Evolutionary conservation across 2,329 filamentous ascomycete species (phyloP).

Genomic region (Apiospora pterosperma): DNA sequence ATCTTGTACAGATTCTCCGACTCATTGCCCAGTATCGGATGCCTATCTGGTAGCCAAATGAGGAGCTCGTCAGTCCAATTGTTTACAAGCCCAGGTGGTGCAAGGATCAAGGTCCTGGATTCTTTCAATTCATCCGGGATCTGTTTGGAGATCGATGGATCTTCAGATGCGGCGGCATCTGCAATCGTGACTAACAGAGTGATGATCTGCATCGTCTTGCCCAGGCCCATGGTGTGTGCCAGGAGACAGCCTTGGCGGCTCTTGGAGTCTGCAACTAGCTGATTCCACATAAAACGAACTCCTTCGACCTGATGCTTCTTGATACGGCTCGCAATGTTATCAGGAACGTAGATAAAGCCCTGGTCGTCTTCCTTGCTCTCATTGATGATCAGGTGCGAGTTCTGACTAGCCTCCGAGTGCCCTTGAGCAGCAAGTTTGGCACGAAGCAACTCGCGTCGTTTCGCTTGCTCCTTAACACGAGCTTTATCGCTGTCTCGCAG

Average conservation of each 20-base stretch:
- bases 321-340: slow-evolving; percentile 60
- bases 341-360: slow-evolving; percentile 61
- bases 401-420: slow-evolving; percentile 35
- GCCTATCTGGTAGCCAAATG: slow-evolving; percentile 59
- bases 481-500: slow-evolving; percentile 53
- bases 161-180: slow-evolving; percentile 58
- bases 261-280: slow-evolving; percentile 61
- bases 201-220: slow-evolving; percentile 90
- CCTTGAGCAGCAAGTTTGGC: slow-evolving; percentile 38
- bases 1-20: slow-evolving; percentile 49
- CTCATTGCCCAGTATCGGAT: background rate
- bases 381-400: slow-evolving; percentile 61
- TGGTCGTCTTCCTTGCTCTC: slow-evolving; percentile 58
- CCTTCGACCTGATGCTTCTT: slow-evolving; percentile 80
- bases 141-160: slow-evolving; percentile 57
- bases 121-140: slow-evolving; percentile 63
- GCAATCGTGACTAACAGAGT: slow-evolving; percentile 75
- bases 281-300: slow-evolving; percentile 85
- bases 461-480: slow-evolving; percentile 52
- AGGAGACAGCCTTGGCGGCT: slow-evolving; percentile 72
- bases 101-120: slow-evolving; percentile 68
- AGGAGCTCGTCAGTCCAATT: slow-evolving; percentile 82
- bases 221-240: slow-evolving; percentile 87
- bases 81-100: slow-evolving; percentile 69
- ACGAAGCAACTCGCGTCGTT: slow-evolving; percentile 46